Evolutionary conservation across 176 grass and related monocot genomes (phyloP).

Genomic region (Sorghum bicolor): DNA sequence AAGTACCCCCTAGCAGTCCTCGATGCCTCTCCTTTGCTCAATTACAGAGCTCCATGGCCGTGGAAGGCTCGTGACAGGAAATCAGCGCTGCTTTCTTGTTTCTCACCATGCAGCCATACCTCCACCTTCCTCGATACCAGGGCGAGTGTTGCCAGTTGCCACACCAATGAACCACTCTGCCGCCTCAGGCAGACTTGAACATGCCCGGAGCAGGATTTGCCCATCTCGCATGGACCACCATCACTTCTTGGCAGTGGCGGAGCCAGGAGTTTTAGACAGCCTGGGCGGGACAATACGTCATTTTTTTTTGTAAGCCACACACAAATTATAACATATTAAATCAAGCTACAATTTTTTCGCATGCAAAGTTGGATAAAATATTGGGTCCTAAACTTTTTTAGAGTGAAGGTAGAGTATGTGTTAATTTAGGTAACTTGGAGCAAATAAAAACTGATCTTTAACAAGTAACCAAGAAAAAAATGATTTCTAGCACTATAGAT

Average conservation of each 20-base stretch:
- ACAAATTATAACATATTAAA: no score
- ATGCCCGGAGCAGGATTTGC: neutral
- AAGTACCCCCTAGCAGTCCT: neutral
- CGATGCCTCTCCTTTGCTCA: neutral
- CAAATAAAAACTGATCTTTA: no score
- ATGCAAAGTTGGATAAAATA: no score
- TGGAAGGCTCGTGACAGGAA: neutral
- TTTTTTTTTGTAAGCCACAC: no score
- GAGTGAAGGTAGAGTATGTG: no score
- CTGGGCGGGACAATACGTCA: no score
- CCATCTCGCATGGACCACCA: neutral
- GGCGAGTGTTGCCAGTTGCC: neutral
- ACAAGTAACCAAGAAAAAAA: no score
- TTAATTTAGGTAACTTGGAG: no score
- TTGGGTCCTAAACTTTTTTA: no score
- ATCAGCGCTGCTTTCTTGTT: neutral
- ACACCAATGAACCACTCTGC: neutral
- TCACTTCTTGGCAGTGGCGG: neutral
- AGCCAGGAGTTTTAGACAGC: no score
- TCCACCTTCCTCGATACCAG: neutral
- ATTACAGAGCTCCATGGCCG: neutral
- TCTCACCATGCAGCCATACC: neutral
- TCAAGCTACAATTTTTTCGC: no score
- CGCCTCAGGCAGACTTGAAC: neutral
- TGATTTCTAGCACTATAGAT: no score